Evolutionary conservation across 768 basidiomycete species (phyloP).

Genomic region (Hirschioporus abietinus): DNA sequence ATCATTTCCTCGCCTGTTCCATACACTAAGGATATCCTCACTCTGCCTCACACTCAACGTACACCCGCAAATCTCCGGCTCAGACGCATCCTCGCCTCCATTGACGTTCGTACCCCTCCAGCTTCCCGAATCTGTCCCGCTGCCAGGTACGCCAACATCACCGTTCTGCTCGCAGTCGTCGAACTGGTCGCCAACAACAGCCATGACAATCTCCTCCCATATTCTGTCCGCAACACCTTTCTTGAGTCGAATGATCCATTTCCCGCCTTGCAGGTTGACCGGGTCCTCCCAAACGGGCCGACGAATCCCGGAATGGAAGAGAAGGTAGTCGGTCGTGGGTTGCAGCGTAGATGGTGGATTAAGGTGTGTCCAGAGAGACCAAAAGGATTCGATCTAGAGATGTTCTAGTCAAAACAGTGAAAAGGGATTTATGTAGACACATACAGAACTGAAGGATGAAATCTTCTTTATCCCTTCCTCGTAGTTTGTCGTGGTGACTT

Average conservation of each 20-base stretch:
- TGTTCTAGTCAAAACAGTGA: conserved; percentile 5
- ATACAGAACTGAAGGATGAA: conserved; percentile 80
- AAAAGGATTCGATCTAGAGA: conserved; percentile 85
- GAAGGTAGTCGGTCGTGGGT: conserved; percentile 90
- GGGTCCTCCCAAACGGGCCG: conserved; percentile 97
- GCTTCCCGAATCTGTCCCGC: conserved; percentile 19
- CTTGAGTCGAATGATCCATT: conserved; percentile 91
- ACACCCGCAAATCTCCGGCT: conserved; percentile 89
- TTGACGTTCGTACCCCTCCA: conserved; percentile 17
- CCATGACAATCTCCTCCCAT: conserved; percentile 87
- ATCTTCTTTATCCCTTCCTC: conserved; percentile 95
- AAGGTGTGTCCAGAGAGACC: conserved; percentile 91
- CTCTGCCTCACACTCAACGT: conserved; percentile 90
- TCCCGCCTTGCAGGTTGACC: conserved; percentile 80
- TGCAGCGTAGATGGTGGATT: conserved; percentile 76
- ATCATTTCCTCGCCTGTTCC: conserved; percentile 84
- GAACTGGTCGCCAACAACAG: conserved; percentile 88
- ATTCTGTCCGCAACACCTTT: conserved; percentile 88
- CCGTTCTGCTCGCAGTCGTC: conserved; percentile 51
- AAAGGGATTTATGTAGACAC: conserved; percentile 20
- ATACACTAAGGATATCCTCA: conserved; percentile 91
- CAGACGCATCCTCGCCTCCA: conserved; percentile 35
- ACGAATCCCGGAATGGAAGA: conserved; percentile 82
- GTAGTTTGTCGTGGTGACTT: conserved; percentile 66
- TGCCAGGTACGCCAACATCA: conserved; percentile 20